Evolutionary conservation across 1,139 yeast species (phyloP).

Genomic region (Candida glucosophila): DNA sequence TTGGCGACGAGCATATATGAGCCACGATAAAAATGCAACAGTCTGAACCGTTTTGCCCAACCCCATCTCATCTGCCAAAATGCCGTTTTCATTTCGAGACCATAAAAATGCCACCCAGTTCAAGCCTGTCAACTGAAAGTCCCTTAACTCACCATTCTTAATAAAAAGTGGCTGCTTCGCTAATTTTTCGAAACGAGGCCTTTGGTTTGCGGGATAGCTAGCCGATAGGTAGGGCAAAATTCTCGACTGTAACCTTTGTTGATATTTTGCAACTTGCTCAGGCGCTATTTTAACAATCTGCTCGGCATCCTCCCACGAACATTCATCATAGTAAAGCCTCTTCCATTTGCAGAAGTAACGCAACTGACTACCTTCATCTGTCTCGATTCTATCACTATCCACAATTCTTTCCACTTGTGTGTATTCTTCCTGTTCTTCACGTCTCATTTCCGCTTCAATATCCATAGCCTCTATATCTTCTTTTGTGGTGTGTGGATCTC

Average conservation of each 20-base stretch:
- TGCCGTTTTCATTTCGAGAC: constrained; percentile 97
- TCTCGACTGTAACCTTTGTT: constrained; percentile 72
- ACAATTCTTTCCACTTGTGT: constrained; percentile 86
- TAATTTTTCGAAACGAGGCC: constrained; percentile 88
- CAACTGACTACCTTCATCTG: constrained; percentile 56
- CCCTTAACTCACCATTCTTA: constrained; percentile 87
- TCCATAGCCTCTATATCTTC: constrained; percentile 94
- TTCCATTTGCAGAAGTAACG: constrained; percentile 91
- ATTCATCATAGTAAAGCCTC: constrained; percentile 85
- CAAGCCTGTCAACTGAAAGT: constrained; percentile 94
- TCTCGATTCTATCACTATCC: constrained; percentile 66
- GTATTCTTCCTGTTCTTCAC: constrained; percentile 79
- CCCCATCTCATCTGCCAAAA: constrained; percentile 98
- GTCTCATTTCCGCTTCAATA: constrained; percentile 73
- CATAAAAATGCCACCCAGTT: constrained; percentile 99
- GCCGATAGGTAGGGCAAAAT: constrained; percentile 79
- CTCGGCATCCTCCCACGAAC: constrained; percentile 95
- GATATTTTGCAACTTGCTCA: constrained; percentile 73
- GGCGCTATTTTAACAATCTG: constrained; percentile 82
- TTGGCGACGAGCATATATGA: constrained; percentile 87
- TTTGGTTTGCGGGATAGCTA: constrained; percentile 54
- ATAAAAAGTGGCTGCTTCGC: constrained; percentile 82
- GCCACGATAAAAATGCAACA: constrained; percentile 89
- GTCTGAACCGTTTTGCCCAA: constrained; percentile 97
- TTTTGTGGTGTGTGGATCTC: constrained; percentile 71